Percentiles rank a stretch among this genome's conserved stretches.
These are phyloP conservation scores for Astrothelium subdiscretum DNA, from an alignment of 495 filamentous ascomycete genomes.

Conservation along the genomic window DNA sequence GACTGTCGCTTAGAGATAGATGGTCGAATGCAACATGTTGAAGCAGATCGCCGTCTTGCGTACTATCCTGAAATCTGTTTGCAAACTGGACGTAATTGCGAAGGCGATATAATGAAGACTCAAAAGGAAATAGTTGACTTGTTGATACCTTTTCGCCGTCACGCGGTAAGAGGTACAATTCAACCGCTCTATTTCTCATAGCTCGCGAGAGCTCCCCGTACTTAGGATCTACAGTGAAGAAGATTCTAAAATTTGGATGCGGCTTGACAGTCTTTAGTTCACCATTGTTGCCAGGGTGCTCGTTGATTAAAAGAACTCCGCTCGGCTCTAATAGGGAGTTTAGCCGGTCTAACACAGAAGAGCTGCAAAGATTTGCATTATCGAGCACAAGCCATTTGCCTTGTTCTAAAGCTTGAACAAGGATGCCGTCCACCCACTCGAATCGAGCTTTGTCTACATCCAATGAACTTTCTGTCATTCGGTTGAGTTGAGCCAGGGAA, in stretches of 20 bases:
- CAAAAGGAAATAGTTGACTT: conserved; percentile 18
- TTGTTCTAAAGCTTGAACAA: conserved; percentile 73
- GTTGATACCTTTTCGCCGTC: too few relatives aligned
- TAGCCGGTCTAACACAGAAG: conserved; percentile 85
- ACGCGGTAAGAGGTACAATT: conserved; percentile 59
- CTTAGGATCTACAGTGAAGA: conserved; percentile 85
- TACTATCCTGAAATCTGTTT: neutral
- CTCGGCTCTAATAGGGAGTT: conserved; percentile 91
- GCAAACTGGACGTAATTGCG: conserved; percentile 24
- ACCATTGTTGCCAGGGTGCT: conserved; percentile 73
- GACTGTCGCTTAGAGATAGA: conserved; percentile 39
- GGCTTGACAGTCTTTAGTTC: conserved; percentile 68
- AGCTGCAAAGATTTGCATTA: conserved; percentile 91
- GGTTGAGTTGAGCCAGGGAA: neutral
- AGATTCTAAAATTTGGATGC: conserved; percentile 81
- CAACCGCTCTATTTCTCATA: conserved; percentile 90
- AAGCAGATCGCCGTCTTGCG: neutral
- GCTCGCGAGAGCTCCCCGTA: conserved; percentile 91
- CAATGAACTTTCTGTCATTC: neutral
- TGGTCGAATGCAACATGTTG: conserved; percentile 40
- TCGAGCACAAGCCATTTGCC: conserved; percentile 92
- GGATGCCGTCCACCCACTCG: conserved; percentile 89
- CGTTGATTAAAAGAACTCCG: conserved; percentile 78
- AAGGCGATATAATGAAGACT: conserved; percentile 42
- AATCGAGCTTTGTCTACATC: conserved; percentile 61